Base-by-base conservation (phyloP, 23 red algal genomes). In the Pyropia yezoensis region DNA sequence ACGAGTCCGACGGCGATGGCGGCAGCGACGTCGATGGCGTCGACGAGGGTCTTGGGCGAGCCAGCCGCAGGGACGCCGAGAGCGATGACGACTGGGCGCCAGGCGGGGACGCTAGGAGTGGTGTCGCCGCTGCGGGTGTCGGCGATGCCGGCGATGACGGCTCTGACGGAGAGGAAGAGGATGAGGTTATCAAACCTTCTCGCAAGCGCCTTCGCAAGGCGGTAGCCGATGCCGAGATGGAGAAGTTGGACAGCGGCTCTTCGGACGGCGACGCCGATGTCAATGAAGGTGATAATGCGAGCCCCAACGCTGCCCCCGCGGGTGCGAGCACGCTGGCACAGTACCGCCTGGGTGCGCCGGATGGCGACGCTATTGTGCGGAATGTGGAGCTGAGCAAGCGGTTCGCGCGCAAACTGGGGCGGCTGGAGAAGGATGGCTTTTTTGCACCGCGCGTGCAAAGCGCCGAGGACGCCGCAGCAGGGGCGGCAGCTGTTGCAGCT, bases 401-500 rank as follows among this genome's bases (percentile, higher is more conserved):
- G 16, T 75, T 84, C 34, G 73, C 34, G 60, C 49, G 74, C 23
- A 84, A 73, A 18, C 52, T 84, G 66, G 79, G 79, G 16, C 66
- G 68, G 20, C 61, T 84, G 13, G 79, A 84, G 68, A 55, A 56
- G 25, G 67, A 75, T 52, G 66, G 70, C 27, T 62, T 72, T 54
- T 84, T 84, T 21, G 33, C 74, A 50, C 69, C 68, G 33, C 69
- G 79, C 39, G 66, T 61, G 14, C 61, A 47, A 8, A 47, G 69
- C 17, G 73, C 34, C 15, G 58, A 54, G 23, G 47, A 20, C 54
- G 70, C 23, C 27, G 68, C 52, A 21, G 27, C 52, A 3, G 57
- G 19, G 63, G 70, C 23, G 49, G 68, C 52, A 33, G 27, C 52
- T 1, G 63, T 21, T 16, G 61, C 73, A 62, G 49, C 73, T 9